Evolutionary conservation across 2,329 filamentous ascomycete genomes (phyloP).

Genomic region (Arthroderma sp.): DNA sequence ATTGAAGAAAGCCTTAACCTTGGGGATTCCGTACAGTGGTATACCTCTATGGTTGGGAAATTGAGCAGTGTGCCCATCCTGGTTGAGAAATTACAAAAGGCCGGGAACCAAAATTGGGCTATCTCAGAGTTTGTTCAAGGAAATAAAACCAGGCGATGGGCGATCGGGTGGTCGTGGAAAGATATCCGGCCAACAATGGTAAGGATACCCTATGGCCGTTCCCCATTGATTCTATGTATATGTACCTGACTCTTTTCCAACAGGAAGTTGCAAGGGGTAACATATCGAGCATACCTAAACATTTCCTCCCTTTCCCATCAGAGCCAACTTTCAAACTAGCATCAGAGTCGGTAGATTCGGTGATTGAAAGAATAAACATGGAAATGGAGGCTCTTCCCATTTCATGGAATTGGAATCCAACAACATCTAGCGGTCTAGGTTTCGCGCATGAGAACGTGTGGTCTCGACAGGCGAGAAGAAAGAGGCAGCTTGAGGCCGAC

Average conservation of each 20-base stretch:
- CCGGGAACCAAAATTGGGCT: constrained; percentile 61
- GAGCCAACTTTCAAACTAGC: constrained; percentile 31
- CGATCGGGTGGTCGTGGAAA: constrained; percentile 73
- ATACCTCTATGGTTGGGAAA: constrained; percentile 82
- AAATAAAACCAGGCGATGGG: constrained; percentile 70
- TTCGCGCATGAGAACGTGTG: constrained; percentile 58
- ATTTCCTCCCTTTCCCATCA: constrained; percentile 41
- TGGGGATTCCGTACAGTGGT: constrained; percentile 61
- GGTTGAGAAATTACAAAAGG: constrained; percentile 42
- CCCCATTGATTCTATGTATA: constrained; percentile 3
- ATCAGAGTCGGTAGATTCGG: constrained; percentile 17
- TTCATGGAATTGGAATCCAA: constrained; percentile 50
- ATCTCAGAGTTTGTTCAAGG: constrained; percentile 70
- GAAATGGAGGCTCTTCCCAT: constrained; percentile 47
- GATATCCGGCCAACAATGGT: constrained; percentile 50
- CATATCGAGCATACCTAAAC: constrained; percentile 35
- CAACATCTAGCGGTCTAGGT: constrained; percentile 44
- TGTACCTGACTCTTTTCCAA: constrained; percentile 11
- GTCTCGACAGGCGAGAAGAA: constrained; percentile 59
- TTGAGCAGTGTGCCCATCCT: constrained; percentile 54
- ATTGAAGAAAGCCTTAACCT: constrained; percentile 54
- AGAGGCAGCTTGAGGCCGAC: constrained; percentile 23
- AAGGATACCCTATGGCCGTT: constrained; percentile 8
- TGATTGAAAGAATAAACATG: constrained; percentile 29
- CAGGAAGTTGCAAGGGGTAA: constrained; percentile 22